A percentile compares a stretch with the other conserved stretches of the same genome.
phyloP scores from a whole-genome alignment of 805 yeast species.

The Jamesozyma hellenica region DNA sequence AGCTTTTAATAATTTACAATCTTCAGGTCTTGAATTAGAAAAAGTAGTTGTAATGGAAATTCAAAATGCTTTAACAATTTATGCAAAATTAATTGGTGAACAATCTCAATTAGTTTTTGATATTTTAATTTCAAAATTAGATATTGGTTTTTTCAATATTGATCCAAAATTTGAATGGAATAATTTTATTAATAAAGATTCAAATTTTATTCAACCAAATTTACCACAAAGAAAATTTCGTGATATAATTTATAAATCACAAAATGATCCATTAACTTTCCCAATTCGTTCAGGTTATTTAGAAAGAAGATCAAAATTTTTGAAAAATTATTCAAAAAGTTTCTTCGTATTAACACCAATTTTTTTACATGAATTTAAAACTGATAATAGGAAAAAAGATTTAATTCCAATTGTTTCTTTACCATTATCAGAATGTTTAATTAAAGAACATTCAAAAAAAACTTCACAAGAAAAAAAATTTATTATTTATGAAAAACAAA shows the following conservation, averaged over 20 bases:
- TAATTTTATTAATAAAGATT: conserved; percentile 62
- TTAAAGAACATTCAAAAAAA: conserved; percentile 74
- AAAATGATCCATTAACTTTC: conserved; percentile 55
- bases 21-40: conserved; percentile 80
- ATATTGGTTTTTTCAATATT: conserved; percentile 60
- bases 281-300: conserved; percentile 69
- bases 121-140: conserved; percentile 53
- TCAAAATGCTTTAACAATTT: conserved; percentile 68
- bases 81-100: conserved; percentile 59
- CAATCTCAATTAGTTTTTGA: conserved; percentile 66
- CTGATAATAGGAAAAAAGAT: conserved; percentile 72
- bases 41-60: conserved; percentile 78
- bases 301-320: conserved; percentile 83
- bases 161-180: conserved; percentile 86
- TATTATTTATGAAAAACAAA: conserved; percentile 64
- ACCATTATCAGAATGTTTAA: conserved; percentile 65
- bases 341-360: conserved; percentile 87
- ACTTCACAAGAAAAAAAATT: conserved; percentile 54
- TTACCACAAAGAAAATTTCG: conserved; percentile 51
- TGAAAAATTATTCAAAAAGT: conserved; percentile 83
- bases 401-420: conserved; percentile 75
- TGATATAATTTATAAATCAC: conserved; percentile 58
- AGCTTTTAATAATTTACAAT: conserved; percentile 78
- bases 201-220: conserved; percentile 55
- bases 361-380: conserved; percentile 82